Base-by-base conservation (phyloP, 331 rosid genomes). In the Pyrus hybrid region DNA sequence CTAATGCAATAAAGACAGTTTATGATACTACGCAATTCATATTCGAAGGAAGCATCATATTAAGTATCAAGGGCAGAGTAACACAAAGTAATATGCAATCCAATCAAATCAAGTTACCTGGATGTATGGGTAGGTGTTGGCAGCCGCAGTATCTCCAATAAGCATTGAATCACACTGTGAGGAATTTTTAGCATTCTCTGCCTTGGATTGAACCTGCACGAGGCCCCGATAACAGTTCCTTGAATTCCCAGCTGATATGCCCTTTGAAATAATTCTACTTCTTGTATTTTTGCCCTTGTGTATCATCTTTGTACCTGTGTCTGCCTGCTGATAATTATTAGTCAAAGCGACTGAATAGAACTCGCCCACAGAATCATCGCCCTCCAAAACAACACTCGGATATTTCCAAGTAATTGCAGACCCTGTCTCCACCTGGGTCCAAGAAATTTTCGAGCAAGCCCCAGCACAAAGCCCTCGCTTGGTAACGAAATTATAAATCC, bases 91-190 rank as follows among this genome's bases (percentile, higher is more conserved):
- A n/a, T n/a, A n/a, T n/a, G n/a, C n/a, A n/a, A n/a, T n/a, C n/a
- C n/a, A n/a, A 67, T 57, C n/a, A 26, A 8, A 29, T 63, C 9
- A 63, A 33, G 54, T 33, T 85, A 91, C 98, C 96, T 91, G 96
- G 61, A 93, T 91, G 72, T 89, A 91, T 1, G 97, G 98, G 72
- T 91, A 93, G 14, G 98, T 93, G 83, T 93, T 93, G 70, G 98
- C 98, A 20, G 96, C 98, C 6, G 97, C 98, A 14, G 10, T 82
- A 72, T 93, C 98, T 43, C 98, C 98, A 70, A 93, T 93, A 63
- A 93, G 98, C 97, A 93, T 91, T 17, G 98, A 93, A 82, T 93
- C 98, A 70, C 98, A 91, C 73, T 93, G 97, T 2, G 98, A 89
- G 41, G 92, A 89, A 79, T 91, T 93, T 54, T 87, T 76, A 63